Conservation (phyloP, 495 filamentous ascomycete genomes). For the Penicillium steckii region DNA sequence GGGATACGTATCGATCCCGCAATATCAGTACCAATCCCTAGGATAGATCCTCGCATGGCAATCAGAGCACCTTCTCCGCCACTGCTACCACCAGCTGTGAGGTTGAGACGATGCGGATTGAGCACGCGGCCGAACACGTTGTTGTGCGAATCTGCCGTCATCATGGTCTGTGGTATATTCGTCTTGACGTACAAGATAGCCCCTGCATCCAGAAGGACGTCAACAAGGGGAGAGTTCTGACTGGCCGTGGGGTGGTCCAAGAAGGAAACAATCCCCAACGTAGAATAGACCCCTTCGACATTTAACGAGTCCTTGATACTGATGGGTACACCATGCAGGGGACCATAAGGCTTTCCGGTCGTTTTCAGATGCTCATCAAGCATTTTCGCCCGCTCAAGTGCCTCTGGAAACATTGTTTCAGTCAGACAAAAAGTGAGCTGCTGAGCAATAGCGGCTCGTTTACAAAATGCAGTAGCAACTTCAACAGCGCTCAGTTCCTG, state of each 20-base stretch:
- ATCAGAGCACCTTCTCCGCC: conserved; percentile 66
- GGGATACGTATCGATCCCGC: conserved; percentile 49
- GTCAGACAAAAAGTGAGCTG: conserved; percentile 2
- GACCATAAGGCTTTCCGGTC: conserved; percentile 35
- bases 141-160: conserved; percentile 45
- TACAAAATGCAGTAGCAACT: conserved; percentile 11
- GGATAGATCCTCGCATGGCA: conserved; percentile 52
- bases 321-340: conserved; percentile 57
- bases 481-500: conserved; percentile 46
- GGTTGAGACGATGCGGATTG: conserved; percentile 50
- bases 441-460: not conserved
- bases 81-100: conserved; percentile 57
- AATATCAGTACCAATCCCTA: conserved; percentile 65
- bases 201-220: conserved; percentile 7
- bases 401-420: conserved; percentile 58
- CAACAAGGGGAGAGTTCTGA: conserved; percentile 38
- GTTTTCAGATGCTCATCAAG: conserved; percentile 23
- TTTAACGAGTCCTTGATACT: conserved; percentile 61
- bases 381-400: conserved; percentile 44
- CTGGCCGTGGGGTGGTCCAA: not conserved
- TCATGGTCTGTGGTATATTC: conserved; percentile 43
- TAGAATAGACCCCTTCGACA: conserved; percentile 40
- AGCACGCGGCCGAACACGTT: conserved; percentile 43
- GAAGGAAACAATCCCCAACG: not conserved
- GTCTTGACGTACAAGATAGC: conserved; percentile 36